phyloP scores from a whole-genome alignment of 2,329 filamentous ascomycete species.

The Pezicula carpinea region DNA sequence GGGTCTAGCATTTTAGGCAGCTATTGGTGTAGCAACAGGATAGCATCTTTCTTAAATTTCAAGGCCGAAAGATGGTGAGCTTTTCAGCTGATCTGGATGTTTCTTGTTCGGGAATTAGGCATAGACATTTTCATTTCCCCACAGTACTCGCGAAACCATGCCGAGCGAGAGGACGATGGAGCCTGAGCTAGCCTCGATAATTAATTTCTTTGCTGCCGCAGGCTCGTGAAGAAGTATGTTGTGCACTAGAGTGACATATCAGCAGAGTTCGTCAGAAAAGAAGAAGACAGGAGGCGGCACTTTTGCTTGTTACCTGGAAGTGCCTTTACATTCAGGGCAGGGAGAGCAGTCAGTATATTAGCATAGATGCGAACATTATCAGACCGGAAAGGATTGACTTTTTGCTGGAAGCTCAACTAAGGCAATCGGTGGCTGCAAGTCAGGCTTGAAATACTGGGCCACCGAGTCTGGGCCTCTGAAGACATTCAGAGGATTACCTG shows the following conservation, averaged over 20 bases:
- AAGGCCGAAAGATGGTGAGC: conserved; percentile 57
- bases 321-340: conserved; percentile 60
- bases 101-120: conserved; percentile 57
- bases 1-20: no score
- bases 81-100: conserved; percentile 42
- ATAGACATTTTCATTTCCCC: conserved; percentile 45
- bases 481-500: no score
- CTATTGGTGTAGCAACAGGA: no score
- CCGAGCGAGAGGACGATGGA: conserved; percentile 58
- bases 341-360: conserved; percentile 56
- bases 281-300: no score
- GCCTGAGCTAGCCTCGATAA: conserved; percentile 58
- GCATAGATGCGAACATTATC: no score
- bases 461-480: no score
- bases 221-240: no score
- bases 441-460: no score
- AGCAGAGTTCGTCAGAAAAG: background rate
- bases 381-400: no score
- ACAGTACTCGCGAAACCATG: conserved; percentile 45
- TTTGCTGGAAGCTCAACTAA: no score
- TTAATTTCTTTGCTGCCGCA: no score
- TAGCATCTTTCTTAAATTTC: conserved; percentile 42
- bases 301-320: conserved; percentile 48
- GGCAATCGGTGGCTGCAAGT: no score
- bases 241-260: conserved; percentile 33